phyloP scores from a whole-genome alignment of 75 land plant species.

The Selaginella tamariscina region DNA sequence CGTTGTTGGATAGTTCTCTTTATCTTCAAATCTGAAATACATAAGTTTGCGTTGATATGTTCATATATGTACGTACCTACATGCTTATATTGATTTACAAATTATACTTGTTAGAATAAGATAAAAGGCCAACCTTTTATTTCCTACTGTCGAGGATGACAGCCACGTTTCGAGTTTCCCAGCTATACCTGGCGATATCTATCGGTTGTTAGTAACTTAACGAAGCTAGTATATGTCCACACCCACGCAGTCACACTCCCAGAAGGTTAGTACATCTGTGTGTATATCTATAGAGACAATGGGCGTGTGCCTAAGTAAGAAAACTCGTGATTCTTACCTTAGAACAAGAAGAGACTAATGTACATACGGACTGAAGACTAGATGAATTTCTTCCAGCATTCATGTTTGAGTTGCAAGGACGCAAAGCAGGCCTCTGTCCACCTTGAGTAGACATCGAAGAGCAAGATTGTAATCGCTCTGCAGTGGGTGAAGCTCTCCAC shows the following conservation, averaged over 20 bases:
- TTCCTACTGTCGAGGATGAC: conserved; percentile 2
- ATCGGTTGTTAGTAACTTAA: not conserved
- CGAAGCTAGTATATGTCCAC: not conserved
- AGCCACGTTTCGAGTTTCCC: conserved; percentile 38
- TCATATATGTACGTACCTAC: no score
- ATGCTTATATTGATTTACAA: no score
- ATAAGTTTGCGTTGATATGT: no score
- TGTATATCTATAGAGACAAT: no score
- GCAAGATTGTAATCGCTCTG: conserved; percentile 37
- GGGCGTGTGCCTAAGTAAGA: no score
- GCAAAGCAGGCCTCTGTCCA: conserved; percentile 3
- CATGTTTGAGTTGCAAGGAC: not conserved
- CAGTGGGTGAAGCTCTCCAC: conserved; percentile 66
- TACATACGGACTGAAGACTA: not conserved
- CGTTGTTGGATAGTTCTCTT: not conserved
- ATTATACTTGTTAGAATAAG: conserved; percentile 1
- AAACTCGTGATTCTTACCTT: no score
- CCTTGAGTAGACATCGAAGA: conserved; percentile 22
- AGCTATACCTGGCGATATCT: conserved; percentile 30
- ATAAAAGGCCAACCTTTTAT: not conserved
- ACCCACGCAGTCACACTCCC: not conserved
- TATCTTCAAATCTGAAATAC: no score
- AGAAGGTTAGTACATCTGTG: no score
- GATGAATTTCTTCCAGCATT: not conserved
- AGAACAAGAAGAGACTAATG: not conserved